Percentiles rank a stretch among this genome's conserved stretches.
phyloP scores from a whole-genome alignment of 2,329 filamentous ascomycete genomes.

The Celoporthe dispersa region DNA sequence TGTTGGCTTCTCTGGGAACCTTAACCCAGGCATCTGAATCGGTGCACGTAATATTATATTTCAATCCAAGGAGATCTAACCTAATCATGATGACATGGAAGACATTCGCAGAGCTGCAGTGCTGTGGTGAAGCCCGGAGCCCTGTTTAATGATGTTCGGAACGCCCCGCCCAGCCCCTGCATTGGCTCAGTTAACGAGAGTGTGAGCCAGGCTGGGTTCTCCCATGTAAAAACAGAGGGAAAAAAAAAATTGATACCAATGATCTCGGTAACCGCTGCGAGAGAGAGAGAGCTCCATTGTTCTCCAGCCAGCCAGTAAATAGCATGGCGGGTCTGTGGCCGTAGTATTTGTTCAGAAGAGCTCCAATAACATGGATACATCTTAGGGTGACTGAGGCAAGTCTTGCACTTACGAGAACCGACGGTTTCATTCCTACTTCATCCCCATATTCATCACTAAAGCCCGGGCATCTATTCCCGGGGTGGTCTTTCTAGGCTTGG shows the following conservation, averaged over 20 bases:
- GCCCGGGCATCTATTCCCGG: neutral
- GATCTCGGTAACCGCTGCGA: neutral
- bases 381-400: neutral
- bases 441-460: slow-evolving; percentile 2
- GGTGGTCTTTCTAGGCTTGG: neutral
- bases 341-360: neutral
- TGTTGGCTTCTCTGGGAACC: neutral
- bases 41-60: neutral
- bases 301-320: neutral
- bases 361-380: neutral
- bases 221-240: neutral
- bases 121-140: neutral
- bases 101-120: neutral
- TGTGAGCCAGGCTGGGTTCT: neutral
- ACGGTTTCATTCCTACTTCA: neutral
- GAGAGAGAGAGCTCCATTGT: neutral
- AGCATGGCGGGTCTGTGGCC: neutral
- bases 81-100: neutral
- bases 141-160: neutral
- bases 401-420: neutral
- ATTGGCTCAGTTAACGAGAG: neutral
- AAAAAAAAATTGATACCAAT: neutral
- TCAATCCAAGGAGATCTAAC: neutral
- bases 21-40: too few relatives aligned
- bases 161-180: neutral